These are phyloP conservation scores for Penicillium daleae DNA, from an alignment of 495 filamentous ascomycete genomes.

Conservation along the genomic window DNA sequence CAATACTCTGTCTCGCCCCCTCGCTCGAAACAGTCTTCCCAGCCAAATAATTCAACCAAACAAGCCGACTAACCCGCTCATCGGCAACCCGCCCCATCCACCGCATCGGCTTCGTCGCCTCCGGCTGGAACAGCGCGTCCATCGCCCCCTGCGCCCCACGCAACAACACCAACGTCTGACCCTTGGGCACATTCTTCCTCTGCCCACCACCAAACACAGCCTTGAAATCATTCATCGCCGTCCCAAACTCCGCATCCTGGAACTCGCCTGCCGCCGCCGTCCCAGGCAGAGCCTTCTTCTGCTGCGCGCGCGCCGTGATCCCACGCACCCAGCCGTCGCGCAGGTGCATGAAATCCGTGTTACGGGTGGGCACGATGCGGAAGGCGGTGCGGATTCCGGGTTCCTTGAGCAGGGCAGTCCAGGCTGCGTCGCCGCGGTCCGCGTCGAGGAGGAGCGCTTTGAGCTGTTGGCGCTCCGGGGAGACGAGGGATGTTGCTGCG, in stretches of 20 bases:
- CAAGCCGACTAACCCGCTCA: constrained; percentile 74
- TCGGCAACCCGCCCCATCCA: constrained; percentile 73
- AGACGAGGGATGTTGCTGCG: constrained; percentile 79
- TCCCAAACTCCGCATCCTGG: constrained; percentile 71
- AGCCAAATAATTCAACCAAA: constrained; percentile 90
- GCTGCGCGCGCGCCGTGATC: constrained; percentile 70
- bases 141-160: constrained; percentile 68
- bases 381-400: constrained; percentile 69
- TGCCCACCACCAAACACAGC: constrained; percentile 71
- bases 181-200: constrained; percentile 69
- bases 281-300: constrained; percentile 32
- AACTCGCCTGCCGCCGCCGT: constrained; percentile 44
- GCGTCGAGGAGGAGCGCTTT: constrained; percentile 69
- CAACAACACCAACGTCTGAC: constrained; percentile 71
- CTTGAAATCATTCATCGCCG: constrained; percentile 75
- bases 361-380: constrained; percentile 79
- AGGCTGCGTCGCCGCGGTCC: constrained; percentile 66
- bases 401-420: constrained; percentile 69
- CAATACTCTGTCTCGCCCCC: constrained; percentile 74
- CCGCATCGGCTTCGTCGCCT: constrained; percentile 41
- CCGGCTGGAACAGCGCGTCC: constrained; percentile 68
- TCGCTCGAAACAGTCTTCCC: constrained; percentile 89
- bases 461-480: constrained; percentile 73
- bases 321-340: constrained; percentile 88
- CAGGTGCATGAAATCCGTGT: constrained; percentile 90